Evolutionary conservation across 768 basidiomycete genomes (phyloP).

Genomic region (Tricholoma hemisulphureum): DNA sequence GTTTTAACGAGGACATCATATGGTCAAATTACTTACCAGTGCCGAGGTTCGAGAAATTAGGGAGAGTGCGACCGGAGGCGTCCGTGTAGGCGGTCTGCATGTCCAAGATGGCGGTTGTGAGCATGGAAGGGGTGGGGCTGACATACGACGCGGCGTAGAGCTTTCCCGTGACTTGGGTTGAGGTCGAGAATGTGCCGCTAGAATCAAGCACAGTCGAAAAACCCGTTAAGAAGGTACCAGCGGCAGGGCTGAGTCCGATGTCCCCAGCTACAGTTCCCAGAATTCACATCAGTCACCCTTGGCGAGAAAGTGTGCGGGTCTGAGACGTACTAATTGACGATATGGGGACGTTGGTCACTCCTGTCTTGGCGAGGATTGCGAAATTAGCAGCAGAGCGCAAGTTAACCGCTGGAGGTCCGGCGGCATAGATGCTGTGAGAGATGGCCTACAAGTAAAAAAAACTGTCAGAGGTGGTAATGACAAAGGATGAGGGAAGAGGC

Average conservation of each 20-base stretch:
- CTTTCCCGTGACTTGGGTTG: constrained; percentile 20
- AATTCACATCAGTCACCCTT: neutral
- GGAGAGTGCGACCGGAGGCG: constrained; percentile 13
- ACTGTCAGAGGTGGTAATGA: neutral
- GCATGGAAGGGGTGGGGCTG: constrained; percentile 18
- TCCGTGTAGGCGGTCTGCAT: constrained; percentile 23
- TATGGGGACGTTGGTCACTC: neutral
- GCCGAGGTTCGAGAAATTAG: constrained; percentile 17
- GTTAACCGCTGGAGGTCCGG: neutral
- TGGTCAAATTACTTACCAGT: constrained; percentile 9
- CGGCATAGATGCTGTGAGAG: neutral
- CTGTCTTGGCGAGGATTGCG: neutral
- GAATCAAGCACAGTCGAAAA: constrained; percentile 18
- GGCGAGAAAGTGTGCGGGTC: neutral
- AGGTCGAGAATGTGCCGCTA: constrained; percentile 17
- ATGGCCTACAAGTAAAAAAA: neutral
- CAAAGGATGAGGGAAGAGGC: neutral
- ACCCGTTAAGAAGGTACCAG: constrained; percentile 19
- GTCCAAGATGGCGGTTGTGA: constrained; percentile 19
- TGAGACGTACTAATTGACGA: neutral
- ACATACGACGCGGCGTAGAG: constrained; percentile 20
- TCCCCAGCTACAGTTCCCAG: constrained; percentile 12
- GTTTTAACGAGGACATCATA: neutral
- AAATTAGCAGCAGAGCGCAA: neutral
- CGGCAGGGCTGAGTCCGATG: constrained; percentile 22